Percentiles rank a stretch among this genome's conserved stretches.
Evolutionary conservation across 345 rosid species (phyloP).

Genomic region (Eutrema heterophyllum): DNA sequence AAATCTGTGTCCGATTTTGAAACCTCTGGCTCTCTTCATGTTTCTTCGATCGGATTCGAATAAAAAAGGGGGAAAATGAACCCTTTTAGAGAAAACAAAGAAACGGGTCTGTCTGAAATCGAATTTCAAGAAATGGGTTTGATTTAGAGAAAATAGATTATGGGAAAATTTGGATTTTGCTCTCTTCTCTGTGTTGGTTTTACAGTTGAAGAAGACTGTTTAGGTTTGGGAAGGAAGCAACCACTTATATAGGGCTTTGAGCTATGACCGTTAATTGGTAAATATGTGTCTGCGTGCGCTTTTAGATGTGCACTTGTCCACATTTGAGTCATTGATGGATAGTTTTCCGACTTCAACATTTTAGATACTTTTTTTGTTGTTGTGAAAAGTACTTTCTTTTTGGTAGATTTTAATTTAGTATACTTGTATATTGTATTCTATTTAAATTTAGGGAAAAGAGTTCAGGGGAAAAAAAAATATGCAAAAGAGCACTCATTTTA

Average conservation of each 20-base stretch:
- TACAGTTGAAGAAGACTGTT: constrained; percentile 6
- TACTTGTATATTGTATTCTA: neutral
- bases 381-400: neutral
- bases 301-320: constrained; percentile 1
- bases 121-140: constrained; percentile 14
- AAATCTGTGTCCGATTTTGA: constrained; percentile 45
- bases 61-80: neutral
- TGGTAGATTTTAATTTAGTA: neutral
- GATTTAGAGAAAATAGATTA: neutral
- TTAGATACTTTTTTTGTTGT: neutral
- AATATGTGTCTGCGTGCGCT: constrained; percentile 3
- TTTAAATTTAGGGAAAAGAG: neutral
- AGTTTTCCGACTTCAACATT: constrained; percentile 16
- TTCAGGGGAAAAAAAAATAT: no score
- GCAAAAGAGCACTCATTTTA: neutral
- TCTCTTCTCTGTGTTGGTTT: neutral
- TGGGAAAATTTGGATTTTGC: no score
- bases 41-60: neutral
- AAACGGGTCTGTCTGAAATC: constrained; percentile 13
- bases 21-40: constrained; percentile 50
- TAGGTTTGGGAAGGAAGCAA: neutral
- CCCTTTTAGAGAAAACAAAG: neutral
- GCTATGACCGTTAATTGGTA: constrained; percentile 7
- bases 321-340: constrained; percentile 4
- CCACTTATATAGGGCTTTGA: constrained; percentile 15